These are phyloP conservation scores for Amanita polypyramis DNA, from an alignment of 768 basidiomycete genomes.

Conservation along the genomic window DNA sequence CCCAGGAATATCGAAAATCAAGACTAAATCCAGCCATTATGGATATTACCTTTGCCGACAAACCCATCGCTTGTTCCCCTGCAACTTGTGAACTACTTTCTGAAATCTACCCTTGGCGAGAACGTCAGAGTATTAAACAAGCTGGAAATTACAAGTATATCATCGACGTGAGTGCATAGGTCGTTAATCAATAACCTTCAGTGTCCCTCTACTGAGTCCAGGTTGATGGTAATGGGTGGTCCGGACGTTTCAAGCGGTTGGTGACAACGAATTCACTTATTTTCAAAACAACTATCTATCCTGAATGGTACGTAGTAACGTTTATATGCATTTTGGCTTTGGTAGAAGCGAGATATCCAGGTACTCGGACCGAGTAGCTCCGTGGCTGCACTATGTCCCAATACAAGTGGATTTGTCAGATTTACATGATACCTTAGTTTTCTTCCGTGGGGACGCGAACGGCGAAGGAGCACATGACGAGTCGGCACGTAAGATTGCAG, in stretches of 20 bases:
- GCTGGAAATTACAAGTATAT: conserved; percentile 54
- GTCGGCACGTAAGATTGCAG: conserved; percentile 41
- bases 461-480: conserved; percentile 53
- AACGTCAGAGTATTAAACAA: conserved; percentile 29
- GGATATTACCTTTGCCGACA: conserved; percentile 49
- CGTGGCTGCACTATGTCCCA: conserved; percentile 72
- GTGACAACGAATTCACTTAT: conserved; percentile 52
- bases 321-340: neutral
- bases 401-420: conserved; percentile 56
- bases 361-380: conserved; percentile 45
- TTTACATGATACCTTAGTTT: conserved; percentile 58
- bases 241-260: conserved; percentile 56
- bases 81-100: conserved; percentile 34
- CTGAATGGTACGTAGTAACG: conserved; percentile 47
- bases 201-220: conserved; percentile 10
- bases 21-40: conserved; percentile 42
- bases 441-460: conserved; percentile 57
- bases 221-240: conserved; percentile 63
- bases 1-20: conserved; percentile 23
- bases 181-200: neutral
- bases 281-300: conserved; percentile 64
- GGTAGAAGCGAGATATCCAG: conserved; percentile 16
- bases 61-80: conserved; percentile 29
- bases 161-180: conserved; percentile 32
- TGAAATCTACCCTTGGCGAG: conserved; percentile 39